Evolutionary conservation across 805 yeast species (phyloP), one percentile per base, ranked within the genome.

Genomic region (Wickerhamomyces ciferrii): DNA sequence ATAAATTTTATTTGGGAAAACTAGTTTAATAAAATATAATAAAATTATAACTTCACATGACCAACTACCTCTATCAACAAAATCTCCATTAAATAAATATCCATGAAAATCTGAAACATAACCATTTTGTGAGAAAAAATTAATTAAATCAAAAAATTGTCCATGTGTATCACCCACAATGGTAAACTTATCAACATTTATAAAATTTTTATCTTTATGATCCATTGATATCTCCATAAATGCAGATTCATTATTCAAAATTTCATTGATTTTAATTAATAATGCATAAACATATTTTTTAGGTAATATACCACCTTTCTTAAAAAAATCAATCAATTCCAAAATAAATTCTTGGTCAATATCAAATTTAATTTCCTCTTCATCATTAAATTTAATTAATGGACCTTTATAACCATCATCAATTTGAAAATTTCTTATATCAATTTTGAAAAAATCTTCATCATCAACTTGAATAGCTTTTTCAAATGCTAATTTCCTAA

Each of bases 131-230:
- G 75, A 65, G 65, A 94, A 92, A 44, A 94, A 74, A 61, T 90
- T 84, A 58, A 92, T 67, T 44, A 94, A 82, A 62, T 94, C 99
- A 59, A 78, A 92, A 62, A 86, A 90, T 67, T 94, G 99, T 37
- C 99, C 99, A 64, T 94, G 99, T 0, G 97, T 92, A 65, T 94
- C 99, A 54, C 99, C 99, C 55, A 96, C 94, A 10, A 94, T 87
- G 1, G 97, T 88, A 41, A 92, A 72, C 49, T 69, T 76, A 45
- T 70, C 65, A 18, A 58, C 61, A n/a, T 59, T 59, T 5, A 59
- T 72, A 68, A 54, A 46, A 34, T 49, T 54, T 34, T 47, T 45
- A 24, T 37, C 20, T 43, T 46, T 47, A n/a, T 25, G 43, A 20
- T 23, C 47, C 50, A 53, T 68, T 49, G 70, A 69, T 36, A 92